Percentiles rank a stretch among this genome's conserved stretches.
phyloP scores from a whole-genome alignment of 169 alveolate species.

The Eimeria sp. region DNA sequence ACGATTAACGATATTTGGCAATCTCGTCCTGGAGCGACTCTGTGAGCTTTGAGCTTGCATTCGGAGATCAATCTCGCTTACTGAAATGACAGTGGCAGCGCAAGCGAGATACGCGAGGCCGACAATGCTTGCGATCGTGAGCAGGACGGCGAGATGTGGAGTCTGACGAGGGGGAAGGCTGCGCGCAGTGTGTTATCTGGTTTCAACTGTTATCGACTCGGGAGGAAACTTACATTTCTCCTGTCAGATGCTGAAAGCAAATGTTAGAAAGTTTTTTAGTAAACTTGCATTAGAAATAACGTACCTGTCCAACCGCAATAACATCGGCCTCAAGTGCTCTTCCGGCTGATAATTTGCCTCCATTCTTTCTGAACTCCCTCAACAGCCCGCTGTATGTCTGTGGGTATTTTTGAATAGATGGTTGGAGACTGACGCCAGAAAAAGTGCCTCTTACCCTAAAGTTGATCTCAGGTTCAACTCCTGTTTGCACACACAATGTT shows the following conservation, averaged over 20 bases:
- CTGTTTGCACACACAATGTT: neutral
- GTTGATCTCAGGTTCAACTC: conserved; percentile 79
- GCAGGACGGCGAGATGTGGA: conserved; percentile 77
- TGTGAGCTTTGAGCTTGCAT: neutral
- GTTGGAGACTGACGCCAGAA: neutral
- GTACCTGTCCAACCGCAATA: conserved; percentile 78
- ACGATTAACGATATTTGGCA: conserved; percentile 65
- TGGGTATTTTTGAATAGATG: neutral
- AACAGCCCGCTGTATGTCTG: conserved; percentile 80
- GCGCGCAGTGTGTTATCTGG: neutral
- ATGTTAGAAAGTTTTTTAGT: neutral
- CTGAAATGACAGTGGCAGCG: conserved; percentile 82
- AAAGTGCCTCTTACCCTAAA: conserved; percentile 61
- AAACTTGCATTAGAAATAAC: neutral
- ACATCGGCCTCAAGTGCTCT: conserved; percentile 78
- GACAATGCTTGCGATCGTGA: conserved; percentile 73
- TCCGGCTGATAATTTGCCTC: conserved; percentile 69
- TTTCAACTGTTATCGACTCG: neutral
- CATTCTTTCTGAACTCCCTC: conserved; percentile 46
- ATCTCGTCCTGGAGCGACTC: conserved; percentile 67
- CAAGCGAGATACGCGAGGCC: conserved; percentile 76
- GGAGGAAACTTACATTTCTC: conserved; percentile 68
- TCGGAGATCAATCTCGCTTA: neutral
- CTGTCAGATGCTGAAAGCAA: conserved; percentile 75
- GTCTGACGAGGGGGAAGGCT: conserved; percentile 83